Conservation (phyloP, 305 asterid species). For the Lippia alba region DNA sequence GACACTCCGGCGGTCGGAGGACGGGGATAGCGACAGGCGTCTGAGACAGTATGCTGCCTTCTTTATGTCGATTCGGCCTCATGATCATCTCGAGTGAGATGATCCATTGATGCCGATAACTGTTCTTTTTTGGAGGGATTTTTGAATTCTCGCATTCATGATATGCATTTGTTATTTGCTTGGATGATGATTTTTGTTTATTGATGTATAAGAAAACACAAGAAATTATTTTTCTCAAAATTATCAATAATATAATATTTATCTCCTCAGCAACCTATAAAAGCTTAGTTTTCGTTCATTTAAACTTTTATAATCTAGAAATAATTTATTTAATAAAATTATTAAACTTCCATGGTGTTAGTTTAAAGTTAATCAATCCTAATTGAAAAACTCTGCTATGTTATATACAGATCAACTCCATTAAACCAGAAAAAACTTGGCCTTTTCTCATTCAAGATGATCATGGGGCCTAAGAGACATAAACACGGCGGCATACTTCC, state of each 20-base stretch:
- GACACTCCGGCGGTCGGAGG: slow-evolving; percentile 11
- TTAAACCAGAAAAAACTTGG: neutral
- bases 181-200: neutral
- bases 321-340: no score
- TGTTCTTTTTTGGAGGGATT: neutral
- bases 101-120: neutral
- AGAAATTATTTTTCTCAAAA: no score
- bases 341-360: no score
- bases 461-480: slow-evolving; percentile 75
- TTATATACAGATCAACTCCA: neutral
- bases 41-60: slow-evolving; percentile 87
- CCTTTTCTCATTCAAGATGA: slow-evolving; percentile 55
- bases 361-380: no score
- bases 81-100: slow-evolving; percentile 88
- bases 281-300: no score
- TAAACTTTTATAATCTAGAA: no score
- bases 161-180: neutral
- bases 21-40: slow-evolving; percentile 55
- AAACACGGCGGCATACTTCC: slow-evolving; percentile 61
- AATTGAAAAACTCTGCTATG: neutral
- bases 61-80: slow-evolving; percentile 91
- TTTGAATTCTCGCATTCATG: slow-evolving; percentile 25
- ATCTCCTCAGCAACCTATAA: no score
- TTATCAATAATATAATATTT: no score
- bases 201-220: no score